phyloP scores from a whole-genome alignment of 352 stramenopile species.

The Phytopythium litorale region DNA sequence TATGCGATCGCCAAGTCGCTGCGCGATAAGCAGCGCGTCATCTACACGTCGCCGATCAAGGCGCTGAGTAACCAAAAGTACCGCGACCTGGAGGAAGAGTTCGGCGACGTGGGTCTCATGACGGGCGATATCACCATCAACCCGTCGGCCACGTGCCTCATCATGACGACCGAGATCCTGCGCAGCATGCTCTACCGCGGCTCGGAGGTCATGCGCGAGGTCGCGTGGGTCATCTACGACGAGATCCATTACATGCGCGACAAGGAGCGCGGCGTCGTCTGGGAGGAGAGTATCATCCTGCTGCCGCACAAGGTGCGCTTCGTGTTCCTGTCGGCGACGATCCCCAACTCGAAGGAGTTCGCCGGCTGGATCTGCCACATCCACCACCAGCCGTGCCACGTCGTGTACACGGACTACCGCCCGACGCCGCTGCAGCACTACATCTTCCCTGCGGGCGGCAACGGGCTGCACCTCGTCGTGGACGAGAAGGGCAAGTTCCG shows the following conservation, averaged over 20 bases:
- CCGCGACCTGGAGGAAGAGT: slow-evolving; percentile 94
- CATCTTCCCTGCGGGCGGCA: slow-evolving; percentile 95
- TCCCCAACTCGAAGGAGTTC: slow-evolving; percentile 97
- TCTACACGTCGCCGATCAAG: slow-evolving; percentile 99
- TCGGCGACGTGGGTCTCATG: slow-evolving; percentile 97
- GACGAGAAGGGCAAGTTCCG: slow-evolving; percentile 99
- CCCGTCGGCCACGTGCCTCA: slow-evolving; percentile 95
- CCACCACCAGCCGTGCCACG: slow-evolving; percentile 99
- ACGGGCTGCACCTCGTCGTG: slow-evolving; percentile 98
- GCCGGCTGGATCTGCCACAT: slow-evolving; percentile 98
- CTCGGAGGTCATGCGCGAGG: slow-evolving; percentile 97
- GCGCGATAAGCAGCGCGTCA: slow-evolving; percentile 90
- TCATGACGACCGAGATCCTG: slow-evolving; percentile 99
- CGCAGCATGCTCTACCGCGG: slow-evolving; percentile 98
- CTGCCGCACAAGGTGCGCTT: slow-evolving; percentile 98
- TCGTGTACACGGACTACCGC: slow-evolving; percentile 99
- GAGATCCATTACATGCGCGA: slow-evolving; percentile 99
- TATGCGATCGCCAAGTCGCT: slow-evolving; percentile 99
- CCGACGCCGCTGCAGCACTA: slow-evolving; percentile 99
- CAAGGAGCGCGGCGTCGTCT: slow-evolving; percentile 97
- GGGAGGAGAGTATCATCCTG: slow-evolving; percentile 99
- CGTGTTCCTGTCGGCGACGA: slow-evolving; percentile 99
- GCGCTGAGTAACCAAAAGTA: slow-evolving; percentile 99
- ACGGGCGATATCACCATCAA: slow-evolving; percentile 99
- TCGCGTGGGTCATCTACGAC: slow-evolving; percentile 99